A percentile compares a stretch with the other conserved stretches of the same genome.
These are phyloP conservation scores for Ogataea pignaliae DNA, from an alignment of 805 yeast species.

Conservation along the genomic window DNA sequence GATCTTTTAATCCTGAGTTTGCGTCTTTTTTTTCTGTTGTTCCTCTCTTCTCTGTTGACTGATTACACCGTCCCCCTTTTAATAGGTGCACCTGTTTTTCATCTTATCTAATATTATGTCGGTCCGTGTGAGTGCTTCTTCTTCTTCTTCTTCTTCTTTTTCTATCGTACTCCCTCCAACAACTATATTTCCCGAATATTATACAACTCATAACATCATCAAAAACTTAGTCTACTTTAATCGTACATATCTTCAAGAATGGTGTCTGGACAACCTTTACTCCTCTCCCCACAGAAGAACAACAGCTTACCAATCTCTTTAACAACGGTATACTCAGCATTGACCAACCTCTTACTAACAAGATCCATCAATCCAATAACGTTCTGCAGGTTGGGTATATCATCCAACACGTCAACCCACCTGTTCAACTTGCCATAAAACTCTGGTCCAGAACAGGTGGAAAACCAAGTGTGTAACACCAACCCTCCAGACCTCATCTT, in stretches of 20 bases:
- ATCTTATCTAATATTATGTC: no score
- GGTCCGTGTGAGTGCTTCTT: not conserved
- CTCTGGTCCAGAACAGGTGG: constrained; percentile 28
- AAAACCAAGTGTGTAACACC: constrained; percentile 31
- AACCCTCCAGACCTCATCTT: constrained; percentile 29
- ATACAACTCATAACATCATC: no score
- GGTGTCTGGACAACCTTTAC: constrained; percentile 43
- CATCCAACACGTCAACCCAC: constrained; percentile 37
- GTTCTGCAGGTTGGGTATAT: constrained; percentile 40
- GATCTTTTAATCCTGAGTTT: not conserved
- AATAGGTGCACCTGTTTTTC: not conserved
- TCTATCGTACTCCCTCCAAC: not conserved
- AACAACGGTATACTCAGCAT: constrained; percentile 53
- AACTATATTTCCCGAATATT: not conserved
- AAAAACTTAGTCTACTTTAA: not conserved
- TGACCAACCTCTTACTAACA: constrained; percentile 36
- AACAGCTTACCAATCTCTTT: constrained; percentile 51
- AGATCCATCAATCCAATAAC: constrained; percentile 52
- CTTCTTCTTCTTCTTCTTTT: not conserved
- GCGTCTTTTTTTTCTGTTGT: not conserved
- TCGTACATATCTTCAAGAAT: constrained; percentile 50
- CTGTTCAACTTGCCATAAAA: constrained; percentile 39
- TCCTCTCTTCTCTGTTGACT: not conserved
- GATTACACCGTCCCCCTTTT: not conserved
- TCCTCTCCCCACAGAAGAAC: constrained; percentile 49